Conservation (phyloP, 345 rosid genomes). For the Gossypium bickii region DNA sequence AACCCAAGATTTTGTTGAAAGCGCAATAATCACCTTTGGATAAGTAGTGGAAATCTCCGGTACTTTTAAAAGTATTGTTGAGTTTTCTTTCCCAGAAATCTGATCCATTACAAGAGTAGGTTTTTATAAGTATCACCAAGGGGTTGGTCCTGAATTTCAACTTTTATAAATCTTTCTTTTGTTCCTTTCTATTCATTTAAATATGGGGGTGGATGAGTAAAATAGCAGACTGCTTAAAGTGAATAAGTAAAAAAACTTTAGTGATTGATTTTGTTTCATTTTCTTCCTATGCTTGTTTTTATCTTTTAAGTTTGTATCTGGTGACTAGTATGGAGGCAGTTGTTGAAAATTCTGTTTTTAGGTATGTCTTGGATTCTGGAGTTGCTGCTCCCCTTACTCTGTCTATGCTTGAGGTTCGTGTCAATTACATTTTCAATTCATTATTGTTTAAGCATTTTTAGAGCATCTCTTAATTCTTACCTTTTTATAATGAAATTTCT, state of each 20-base stretch:
- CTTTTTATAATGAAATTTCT: constrained; percentile 16
- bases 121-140: background rate
- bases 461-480: constrained; percentile 18
- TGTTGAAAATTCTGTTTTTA: constrained; percentile 30
- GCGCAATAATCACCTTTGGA: background rate
- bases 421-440: constrained; percentile 15
- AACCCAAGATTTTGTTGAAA: background rate
- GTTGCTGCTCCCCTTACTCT: constrained; percentile 96
- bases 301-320: constrained; percentile 5
- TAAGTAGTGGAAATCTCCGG: background rate
- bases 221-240: no score
- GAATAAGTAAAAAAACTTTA: no score
- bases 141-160: background rate
- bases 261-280: background rate
- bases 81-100: background rate
- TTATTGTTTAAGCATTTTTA: constrained; percentile 2
- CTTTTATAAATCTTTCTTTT: no score
- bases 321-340: constrained; percentile 4
- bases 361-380: constrained; percentile 96
- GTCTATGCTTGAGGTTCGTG: constrained; percentile 86
- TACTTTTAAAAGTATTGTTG: no score
- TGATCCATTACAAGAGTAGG: background rate
- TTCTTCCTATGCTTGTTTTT: constrained; percentile 1
- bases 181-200: no score
- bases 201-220: no score